Evolutionary conservation across 106 monocot genomes (phyloP).

Genomic region (Iris macrosiphon): DNA sequence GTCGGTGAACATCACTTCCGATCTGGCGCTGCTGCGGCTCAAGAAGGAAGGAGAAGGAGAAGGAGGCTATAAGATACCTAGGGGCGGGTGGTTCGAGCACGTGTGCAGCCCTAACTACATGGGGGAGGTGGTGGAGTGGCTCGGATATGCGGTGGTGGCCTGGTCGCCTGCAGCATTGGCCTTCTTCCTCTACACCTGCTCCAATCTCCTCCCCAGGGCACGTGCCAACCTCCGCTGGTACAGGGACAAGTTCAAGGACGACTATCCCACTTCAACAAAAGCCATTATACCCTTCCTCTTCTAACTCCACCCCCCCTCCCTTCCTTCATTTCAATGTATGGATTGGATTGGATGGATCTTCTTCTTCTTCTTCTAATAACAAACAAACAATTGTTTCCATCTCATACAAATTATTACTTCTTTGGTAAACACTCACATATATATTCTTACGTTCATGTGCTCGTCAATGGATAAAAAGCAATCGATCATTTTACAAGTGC

Average conservation of each 20-base stretch:
- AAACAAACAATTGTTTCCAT: no score
- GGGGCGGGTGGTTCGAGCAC: conserved; percentile 78
- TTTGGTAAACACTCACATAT: no score
- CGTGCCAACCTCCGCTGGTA: conserved; percentile 58
- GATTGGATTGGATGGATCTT: no score
- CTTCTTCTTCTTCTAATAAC: no score
- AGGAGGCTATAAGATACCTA: conserved; percentile 59
- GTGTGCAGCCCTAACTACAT: conserved; percentile 85
- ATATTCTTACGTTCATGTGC: no score
- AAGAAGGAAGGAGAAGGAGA: conserved; percentile 41
- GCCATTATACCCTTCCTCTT: conserved; percentile 60
- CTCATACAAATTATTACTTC: no score
- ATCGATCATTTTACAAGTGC: no score
- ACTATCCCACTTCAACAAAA: conserved; percentile 50
- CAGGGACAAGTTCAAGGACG: conserved; percentile 52
- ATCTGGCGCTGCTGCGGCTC: conserved; percentile 49
- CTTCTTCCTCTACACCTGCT: conserved; percentile 74
- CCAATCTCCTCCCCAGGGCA: conserved; percentile 80
- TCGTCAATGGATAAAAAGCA: no score
- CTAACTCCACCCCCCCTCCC: conserved; percentile 12
- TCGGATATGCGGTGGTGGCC: conserved; percentile 67
- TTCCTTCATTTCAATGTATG: no score
- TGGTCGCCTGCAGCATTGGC: conserved; percentile 63
- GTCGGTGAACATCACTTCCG: conserved; percentile 61
- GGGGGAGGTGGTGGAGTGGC: conserved; percentile 87